Base-by-base conservation (phyloP, 495 filamentous ascomycete genomes). In the Podospora didyma region DNA sequence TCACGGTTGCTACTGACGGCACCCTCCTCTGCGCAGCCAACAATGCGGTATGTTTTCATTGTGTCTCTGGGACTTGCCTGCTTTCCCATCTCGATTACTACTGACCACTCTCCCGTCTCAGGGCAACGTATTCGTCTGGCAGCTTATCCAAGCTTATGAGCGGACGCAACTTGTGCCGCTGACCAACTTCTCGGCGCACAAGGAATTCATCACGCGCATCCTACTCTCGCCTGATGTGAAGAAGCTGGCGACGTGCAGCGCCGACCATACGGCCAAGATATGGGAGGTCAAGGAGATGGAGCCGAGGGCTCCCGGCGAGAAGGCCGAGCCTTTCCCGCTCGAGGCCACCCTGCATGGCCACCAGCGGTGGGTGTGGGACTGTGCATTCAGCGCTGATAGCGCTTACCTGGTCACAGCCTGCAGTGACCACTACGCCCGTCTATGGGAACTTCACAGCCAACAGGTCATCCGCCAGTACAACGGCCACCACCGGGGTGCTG, bases 301-400 rank as follows among this genome's bases (percentile, higher is more conserved):
- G 0, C 79, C 80, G 0, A 70, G 76, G n/a, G 69, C 78, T 23
- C 68, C 72, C 39, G 79, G 78, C 41, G 53, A 56, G 21, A 55
- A 66, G 39, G 58, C 64, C 12, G 60, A 58, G 51, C 85, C 75
- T 55, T 96, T 82, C 80, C 87, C 81, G 12, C 79, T 96, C 5
- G 91, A 97, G 69, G 92, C 90, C 5, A 96, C 90, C 2, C 82
- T 98, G 1, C 85, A 87, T n/a, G 88, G 88, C 54, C 94, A 98
- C 69, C 94, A 98, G 71, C 86, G 94, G 34, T 98, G 94, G 94
- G 94, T 98, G 0, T 98, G 94, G 94, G 94, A 98, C 71, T 98
- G 94, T 68, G 94, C 94, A 2, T 98, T 97, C 75, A 94, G 89
- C 57, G 94, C 95, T 10, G 94, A 98, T 68, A 92, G 88, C 34